These are phyloP conservation scores for Pleurotus salmoneostramineus DNA, from an alignment of 768 basidiomycete species.

Conservation along the genomic window DNA sequence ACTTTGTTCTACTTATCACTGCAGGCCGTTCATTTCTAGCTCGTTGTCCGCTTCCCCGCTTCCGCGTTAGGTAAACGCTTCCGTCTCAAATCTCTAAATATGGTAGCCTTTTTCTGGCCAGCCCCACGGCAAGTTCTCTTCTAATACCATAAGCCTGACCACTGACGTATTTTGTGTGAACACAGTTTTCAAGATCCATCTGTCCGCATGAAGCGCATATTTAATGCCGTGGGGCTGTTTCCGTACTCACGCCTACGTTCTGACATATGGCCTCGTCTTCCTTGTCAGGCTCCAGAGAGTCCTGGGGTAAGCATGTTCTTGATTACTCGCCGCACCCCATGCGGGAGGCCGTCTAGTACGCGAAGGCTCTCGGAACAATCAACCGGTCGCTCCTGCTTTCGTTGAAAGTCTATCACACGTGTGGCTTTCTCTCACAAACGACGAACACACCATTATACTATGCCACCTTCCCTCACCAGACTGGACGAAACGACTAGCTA, in stretches of 20 bases:
- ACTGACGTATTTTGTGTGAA: not conserved
- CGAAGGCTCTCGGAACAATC: not conserved
- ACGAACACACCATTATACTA: not conserved
- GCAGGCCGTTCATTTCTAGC: not conserved
- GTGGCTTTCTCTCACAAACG: not conserved
- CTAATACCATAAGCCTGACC: not conserved
- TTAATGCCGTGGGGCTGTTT: not conserved
- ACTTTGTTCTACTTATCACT: too few species aligned
- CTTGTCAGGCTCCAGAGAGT: not conserved
- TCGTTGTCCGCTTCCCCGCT: not conserved
- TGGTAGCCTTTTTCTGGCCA: not conserved
- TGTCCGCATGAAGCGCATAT: too few species aligned
- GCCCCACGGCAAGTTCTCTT: not conserved
- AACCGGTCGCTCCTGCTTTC: not conserved
- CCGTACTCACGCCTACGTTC: not conserved
- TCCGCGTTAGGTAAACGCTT: not conserved
- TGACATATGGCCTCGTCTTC: slow-evolving; percentile 2
- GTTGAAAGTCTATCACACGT: not conserved
- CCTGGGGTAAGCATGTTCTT: not conserved
- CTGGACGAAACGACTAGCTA: not conserved
- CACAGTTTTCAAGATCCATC: not conserved
- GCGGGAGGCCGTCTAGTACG: not conserved
- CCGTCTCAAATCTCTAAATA: not conserved
- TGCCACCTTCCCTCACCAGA: not conserved
- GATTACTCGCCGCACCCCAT: not conserved